These are phyloP conservation scores for Pseudozyma tsukubaensis DNA, from an alignment of 1,284 basidiomycete species.

Conservation along the genomic window DNA sequence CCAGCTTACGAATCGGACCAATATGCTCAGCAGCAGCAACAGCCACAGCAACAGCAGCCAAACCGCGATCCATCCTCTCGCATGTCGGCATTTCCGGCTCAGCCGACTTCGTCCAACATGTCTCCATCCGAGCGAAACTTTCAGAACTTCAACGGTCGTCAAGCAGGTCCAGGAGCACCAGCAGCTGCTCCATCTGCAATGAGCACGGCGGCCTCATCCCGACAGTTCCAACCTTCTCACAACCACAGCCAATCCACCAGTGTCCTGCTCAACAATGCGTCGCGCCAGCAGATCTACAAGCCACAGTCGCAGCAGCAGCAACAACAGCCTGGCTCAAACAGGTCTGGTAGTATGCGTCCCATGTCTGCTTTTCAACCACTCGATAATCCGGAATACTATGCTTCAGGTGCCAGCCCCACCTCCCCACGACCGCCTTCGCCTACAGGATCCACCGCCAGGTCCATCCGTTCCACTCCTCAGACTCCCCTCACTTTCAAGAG, in stretches of 20 bases:
- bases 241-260: constrained; percentile 44
- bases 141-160: constrained; percentile 24
- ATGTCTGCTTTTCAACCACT: constrained; percentile 65
- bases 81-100: constrained; percentile 12
- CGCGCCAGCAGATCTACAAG: constrained; percentile 29
- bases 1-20: constrained; percentile 27
- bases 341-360: constrained; percentile 54
- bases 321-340: constrained; percentile 17
- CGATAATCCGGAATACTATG: constrained; percentile 47
- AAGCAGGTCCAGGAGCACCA: constrained; percentile 3
- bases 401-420: constrained; percentile 22
- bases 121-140: constrained; percentile 14
- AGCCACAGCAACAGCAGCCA: constrained; percentile 20
- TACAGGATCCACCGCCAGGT: constrained; percentile 48
- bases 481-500: constrained; percentile 65
- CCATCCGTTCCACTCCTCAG: constrained; percentile 51
- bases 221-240: constrained; percentile 37
- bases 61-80: constrained; percentile 10
- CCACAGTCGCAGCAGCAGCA: constrained; percentile 25
- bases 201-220: constrained; percentile 5
- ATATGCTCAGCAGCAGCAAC: constrained; percentile 18
- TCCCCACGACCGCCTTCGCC: constrained; percentile 45
- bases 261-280: constrained; percentile 34
- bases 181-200: constrained; percentile 5
- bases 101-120: constrained; percentile 18